Conservation (phyloP, 2,329 filamentous ascomycete genomes). For the Periconia digitata region DNA sequence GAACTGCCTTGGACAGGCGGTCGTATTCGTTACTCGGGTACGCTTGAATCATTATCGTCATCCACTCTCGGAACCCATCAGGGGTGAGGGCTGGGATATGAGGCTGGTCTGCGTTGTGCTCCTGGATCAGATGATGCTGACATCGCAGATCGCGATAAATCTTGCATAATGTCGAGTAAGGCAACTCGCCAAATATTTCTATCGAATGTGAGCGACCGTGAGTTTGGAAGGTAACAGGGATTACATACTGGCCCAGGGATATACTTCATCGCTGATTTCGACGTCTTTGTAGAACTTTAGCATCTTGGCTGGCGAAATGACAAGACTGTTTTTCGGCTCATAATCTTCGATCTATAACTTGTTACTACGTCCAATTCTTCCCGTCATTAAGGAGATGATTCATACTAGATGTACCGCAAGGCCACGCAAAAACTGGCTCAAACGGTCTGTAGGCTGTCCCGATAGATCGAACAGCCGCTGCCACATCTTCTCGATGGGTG, state of each 20-base stretch:
- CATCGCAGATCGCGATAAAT: slow-evolving; percentile 52
- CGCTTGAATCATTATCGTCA: slow-evolving; percentile 70
- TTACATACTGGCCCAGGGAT: slow-evolving; percentile 66
- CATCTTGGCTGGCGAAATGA: slow-evolving; percentile 77
- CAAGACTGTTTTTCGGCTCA: slow-evolving; percentile 66
- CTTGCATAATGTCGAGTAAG: slow-evolving; percentile 44
- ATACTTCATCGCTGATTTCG: slow-evolving; percentile 63
- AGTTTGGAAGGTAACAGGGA: neutral
- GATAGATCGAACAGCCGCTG: slow-evolving; percentile 70
- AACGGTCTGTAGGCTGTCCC: slow-evolving; percentile 66
- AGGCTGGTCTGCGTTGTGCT: slow-evolving; percentile 45
- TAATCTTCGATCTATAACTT: slow-evolving; percentile 65
- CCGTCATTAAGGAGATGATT: slow-evolving; percentile 1
- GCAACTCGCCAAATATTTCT: slow-evolving; percentile 48
- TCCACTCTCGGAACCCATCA: slow-evolving; percentile 60
- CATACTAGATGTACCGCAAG: slow-evolving; percentile 73
- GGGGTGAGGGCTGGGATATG: slow-evolving; percentile 51
- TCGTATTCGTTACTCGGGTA: slow-evolving; percentile 75
- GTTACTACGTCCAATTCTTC: slow-evolving; percentile 13
- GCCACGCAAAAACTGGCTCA: slow-evolving; percentile 71
- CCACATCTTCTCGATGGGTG: slow-evolving; percentile 70
- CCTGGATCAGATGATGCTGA: slow-evolving; percentile 53
- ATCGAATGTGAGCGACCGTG: slow-evolving; percentile 11
- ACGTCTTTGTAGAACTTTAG: slow-evolving; percentile 71
- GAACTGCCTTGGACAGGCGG: slow-evolving; percentile 68